Evolutionary conservation across 2,329 filamentous ascomycete genomes (phyloP).

Genomic region (Fusarium albosuccineum): DNA sequence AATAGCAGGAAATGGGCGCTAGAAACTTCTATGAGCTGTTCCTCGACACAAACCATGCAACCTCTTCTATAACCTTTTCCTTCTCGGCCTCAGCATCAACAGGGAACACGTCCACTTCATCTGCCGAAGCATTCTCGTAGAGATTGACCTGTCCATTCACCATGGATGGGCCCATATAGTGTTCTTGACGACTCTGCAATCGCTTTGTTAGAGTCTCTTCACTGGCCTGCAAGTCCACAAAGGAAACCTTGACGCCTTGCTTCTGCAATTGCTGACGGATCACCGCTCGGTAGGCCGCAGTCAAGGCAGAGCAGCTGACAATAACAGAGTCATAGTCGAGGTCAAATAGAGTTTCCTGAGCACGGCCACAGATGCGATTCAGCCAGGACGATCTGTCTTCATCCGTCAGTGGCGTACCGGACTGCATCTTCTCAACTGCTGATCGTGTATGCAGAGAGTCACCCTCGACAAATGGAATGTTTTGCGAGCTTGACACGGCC

Average conservation of each 20-base stretch:
- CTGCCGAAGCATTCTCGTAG: conserved; percentile 45
- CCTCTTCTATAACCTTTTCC: conserved; percentile 31
- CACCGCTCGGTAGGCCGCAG: conserved; percentile 49
- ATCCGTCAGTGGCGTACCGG: conserved; percentile 49
- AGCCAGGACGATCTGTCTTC: conserved; percentile 51
- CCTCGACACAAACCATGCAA: conserved; percentile 1
- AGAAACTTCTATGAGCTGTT: neutral
- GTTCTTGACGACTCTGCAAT: conserved; percentile 42
- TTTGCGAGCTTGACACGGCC: conserved; percentile 47
- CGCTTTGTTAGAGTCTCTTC: conserved; percentile 48
- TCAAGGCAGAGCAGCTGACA: conserved; percentile 57
- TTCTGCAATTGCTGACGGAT: conserved; percentile 43
- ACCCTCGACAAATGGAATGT: conserved; percentile 56
- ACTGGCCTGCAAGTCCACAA: conserved; percentile 53
- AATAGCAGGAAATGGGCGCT: no score
- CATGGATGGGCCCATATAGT: conserved; percentile 55
- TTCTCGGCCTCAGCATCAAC: conserved; percentile 35
- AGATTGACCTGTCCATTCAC: conserved; percentile 51
- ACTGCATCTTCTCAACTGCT: conserved; percentile 51
- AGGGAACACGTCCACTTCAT: conserved; percentile 54
- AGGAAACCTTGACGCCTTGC: conserved; percentile 44
- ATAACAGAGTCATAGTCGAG: conserved; percentile 47
- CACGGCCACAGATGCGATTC: conserved; percentile 40
- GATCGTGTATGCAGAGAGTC: conserved; percentile 53
- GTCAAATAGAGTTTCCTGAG: conserved; percentile 43